Evolutionary conservation across 2,329 filamentous ascomycete species (phyloP), one percentile per base, ranked within the genome.

Genomic region (Aureobasidium sp.): DNA sequence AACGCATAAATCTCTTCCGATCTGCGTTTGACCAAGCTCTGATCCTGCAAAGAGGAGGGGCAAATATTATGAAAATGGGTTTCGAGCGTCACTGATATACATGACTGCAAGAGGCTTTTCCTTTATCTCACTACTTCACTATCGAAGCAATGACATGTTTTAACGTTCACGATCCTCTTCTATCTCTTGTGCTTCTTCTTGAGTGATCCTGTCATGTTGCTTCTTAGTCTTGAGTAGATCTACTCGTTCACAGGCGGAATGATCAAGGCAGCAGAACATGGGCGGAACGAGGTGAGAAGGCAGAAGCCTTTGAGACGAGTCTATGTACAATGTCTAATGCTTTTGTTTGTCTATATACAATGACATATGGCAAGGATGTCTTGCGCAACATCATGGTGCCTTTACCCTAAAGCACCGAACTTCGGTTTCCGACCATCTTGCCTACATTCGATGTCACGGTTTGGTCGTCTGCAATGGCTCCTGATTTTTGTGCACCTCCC

Each of bases 361-460:
- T 83, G 54, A 81, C 81, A 55, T 95, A 96, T 71, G 85, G 89
- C 62, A 81, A 88, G 54, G 78, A 84, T 52, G 83, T 85, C 8
- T 89, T 95, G 70, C 89, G 95, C 72, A 72, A 75, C 62, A 88
- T 95, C 69, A 78, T 96, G 74, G 78, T 82, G 2, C 77, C 78
- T 5, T 75, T 67, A 3, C 66, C 80, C 5, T 77, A 81, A 15
- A 62, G 59, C 0, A 75, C 79, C 48, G 83, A 85, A 59, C 86
- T 87, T 1, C 64, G 67, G 60, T 94, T 92, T 70, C 90, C 90
- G 3, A 83, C 85, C 57, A 86, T 87, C 59, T 80, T 96, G 2
- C 91, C 91, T 64, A 93, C 95, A 89, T 89, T 95, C 68, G 90
- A 89, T 57, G 86, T 89, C 68, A 88, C 94, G 81, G 90, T 5